Conservation (phyloP, 169 alveolate genomes). For the Plasmodium vivax region DNA sequence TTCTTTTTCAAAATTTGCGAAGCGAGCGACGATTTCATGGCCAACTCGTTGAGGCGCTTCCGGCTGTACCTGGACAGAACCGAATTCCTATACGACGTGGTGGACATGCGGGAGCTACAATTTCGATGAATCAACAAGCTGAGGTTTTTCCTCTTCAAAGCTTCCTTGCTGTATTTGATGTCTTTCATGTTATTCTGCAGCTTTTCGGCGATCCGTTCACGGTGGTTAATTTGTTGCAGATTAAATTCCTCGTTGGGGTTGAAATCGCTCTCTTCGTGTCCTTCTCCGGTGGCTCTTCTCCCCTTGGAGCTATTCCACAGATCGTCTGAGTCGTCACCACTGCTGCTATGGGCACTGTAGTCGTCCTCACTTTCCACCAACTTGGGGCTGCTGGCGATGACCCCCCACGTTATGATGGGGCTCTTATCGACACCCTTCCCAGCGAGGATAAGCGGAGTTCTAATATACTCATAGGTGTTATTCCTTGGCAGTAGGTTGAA, state of each 20-base stretch:
- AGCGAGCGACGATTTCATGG: slow-evolving; percentile 38
- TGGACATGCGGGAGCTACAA: slow-evolving; percentile 54
- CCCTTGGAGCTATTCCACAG: not conserved
- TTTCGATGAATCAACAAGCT: slow-evolving; percentile 21
- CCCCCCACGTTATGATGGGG: slow-evolving; percentile 80
- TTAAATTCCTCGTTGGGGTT: slow-evolving; percentile 50
- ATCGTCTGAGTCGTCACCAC: not conserved
- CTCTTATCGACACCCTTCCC: slow-evolving; percentile 76
- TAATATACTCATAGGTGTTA: slow-evolving; percentile 75
- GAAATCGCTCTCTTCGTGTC: not conserved
- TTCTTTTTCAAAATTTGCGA: slow-evolving; percentile 32
- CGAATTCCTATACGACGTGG: slow-evolving; percentile 42
- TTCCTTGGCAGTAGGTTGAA: slow-evolving; percentile 68
- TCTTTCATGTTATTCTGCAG: slow-evolving; percentile 45
- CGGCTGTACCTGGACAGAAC: slow-evolving; percentile 46
- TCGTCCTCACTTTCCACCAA: slow-evolving; percentile 4
- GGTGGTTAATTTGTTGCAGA: slow-evolving; percentile 74
- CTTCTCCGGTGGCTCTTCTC: not conserved
- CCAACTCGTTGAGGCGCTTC: slow-evolving; percentile 42
- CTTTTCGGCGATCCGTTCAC: slow-evolving; percentile 79
- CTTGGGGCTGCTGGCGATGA: slow-evolving; percentile 34
- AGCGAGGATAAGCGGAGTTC: slow-evolving; percentile 79
- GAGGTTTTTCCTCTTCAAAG: slow-evolving; percentile 45
- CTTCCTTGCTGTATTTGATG: slow-evolving; percentile 57
- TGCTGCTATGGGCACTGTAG: not conserved